Base-by-base conservation (phyloP, 192 early-diverging fungal genomes). In the Diversispora epigaea region DNA sequence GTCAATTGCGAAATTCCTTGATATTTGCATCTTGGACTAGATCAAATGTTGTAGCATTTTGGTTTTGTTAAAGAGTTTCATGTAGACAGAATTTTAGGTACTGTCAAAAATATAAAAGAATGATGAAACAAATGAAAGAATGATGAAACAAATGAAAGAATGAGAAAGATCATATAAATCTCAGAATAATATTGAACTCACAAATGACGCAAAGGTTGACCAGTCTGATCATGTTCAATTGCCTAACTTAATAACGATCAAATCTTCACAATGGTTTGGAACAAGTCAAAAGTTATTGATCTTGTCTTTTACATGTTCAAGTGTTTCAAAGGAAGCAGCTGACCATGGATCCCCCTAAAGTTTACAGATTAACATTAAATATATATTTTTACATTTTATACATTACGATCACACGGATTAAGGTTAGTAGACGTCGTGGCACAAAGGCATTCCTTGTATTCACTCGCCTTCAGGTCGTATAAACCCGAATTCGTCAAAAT, bases 21-120 rank as follows among this genome's bases (percentile, higher is more conserved):
- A 60, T 60, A 32, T n/a, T 60, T 60, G n/a, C 58, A 8, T 60
- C 58, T 60, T 60, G 58, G n/a, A 60, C 17, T 32, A n/a, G 58
- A 22, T 60, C 58, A 32, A 60, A 60, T 60, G 57, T 60, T 60
- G 57, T 60, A 6, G 17, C 57, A 60, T 60, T 60, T 22, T 19
- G 10, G 58, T 60, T 60, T 60, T 60, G 58, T 32, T 60, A n/a
- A 32, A 60, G 58, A 32, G 58, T 60, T 32, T 8, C 58, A 60
- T 32, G 57, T n/a, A 6, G 17, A 60, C 58, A 60, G 58, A 60
- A 60, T 2, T 17, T 60, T 32, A 22, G 58, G 17, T n/a, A 60
- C 58, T 60, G n/a, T 60, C 25, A 3, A 3, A 60, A 60, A 60
- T 32, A 32, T n/a, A n/a, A n/a, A n/a, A n/a, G n/a, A n/a, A n/a